Conservation (phyloP, 495 filamentous ascomycete species). For the Thermothielavioides terrestris region DNA sequence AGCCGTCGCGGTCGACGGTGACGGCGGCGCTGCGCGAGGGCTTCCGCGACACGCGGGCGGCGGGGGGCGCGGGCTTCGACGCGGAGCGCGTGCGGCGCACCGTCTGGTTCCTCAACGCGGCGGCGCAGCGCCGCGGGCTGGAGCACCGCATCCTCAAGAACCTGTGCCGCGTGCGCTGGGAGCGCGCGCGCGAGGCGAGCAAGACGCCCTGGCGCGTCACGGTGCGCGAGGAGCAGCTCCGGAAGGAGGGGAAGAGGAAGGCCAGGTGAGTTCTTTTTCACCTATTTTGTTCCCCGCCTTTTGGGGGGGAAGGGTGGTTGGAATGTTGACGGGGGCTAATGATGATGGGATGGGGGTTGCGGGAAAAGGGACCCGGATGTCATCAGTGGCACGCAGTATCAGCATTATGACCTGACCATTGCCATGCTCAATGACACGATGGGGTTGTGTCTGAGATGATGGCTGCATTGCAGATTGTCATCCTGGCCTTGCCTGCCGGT, state of each 20-base stretch:
- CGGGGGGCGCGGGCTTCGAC: too few relatives aligned
- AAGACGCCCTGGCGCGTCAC: constrained; percentile 3
- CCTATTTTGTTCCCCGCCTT: not conserved
- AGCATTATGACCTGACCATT: constrained; percentile 58
- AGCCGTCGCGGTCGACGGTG: constrained; percentile 61
- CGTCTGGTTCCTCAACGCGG: constrained; percentile 63
- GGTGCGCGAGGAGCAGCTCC: not conserved
- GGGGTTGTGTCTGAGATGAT: constrained; percentile 57
- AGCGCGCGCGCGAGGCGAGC: not conserved
- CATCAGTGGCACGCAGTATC: constrained; percentile 27
- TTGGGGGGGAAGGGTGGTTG: not conserved
- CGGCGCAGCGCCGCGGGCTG: constrained; percentile 53
- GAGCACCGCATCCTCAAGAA: constrained; percentile 80
- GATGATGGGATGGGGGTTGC: not conserved
- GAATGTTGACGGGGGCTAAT: not conserved
- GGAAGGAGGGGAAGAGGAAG: constrained; percentile 4
- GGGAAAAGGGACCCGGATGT: constrained; percentile 3
- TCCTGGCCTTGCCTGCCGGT: not conserved
- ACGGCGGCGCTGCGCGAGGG: constrained; percentile 55
- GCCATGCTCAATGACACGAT: constrained; percentile 65
- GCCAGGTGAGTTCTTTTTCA: constrained; percentile 3
- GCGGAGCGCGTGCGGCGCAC: constrained; percentile 59
- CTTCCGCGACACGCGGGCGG: constrained; percentile 54
- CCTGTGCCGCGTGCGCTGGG: constrained; percentile 51
- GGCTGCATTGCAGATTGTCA: not conserved